Conservation (phyloP, 2,329 filamentous ascomycete genomes). For the Hypoxylon sp. region DNA sequence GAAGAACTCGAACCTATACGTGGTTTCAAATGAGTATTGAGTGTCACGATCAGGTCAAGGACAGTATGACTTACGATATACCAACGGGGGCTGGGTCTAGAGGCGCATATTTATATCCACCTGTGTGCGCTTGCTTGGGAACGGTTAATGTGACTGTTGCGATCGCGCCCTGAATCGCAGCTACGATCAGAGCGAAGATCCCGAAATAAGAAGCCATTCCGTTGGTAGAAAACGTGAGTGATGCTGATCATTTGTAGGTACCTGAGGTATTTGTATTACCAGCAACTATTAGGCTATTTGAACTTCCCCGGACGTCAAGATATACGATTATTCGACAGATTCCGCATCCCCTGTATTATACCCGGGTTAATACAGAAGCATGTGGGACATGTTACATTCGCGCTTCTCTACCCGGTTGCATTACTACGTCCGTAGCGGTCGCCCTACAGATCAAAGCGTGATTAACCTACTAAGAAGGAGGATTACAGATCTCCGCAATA, state of each 20-base stretch:
- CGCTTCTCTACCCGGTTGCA: constrained; percentile 10
- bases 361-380: constrained; percentile 17
- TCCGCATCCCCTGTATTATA: constrained; percentile 10
- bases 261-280: constrained; percentile 8
- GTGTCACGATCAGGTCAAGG: neutral
- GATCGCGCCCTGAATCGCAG: constrained; percentile 27
- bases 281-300: constrained; percentile 32
- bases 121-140: constrained; percentile 47
- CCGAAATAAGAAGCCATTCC: constrained; percentile 20
- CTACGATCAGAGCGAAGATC: constrained; percentile 23
- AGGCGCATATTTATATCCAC: constrained; percentile 49
- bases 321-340: neutral
- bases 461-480: too few relatives aligned
- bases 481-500: too few relatives aligned
- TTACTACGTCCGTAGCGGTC: too few relatives aligned
- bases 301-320: neutral
- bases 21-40: constrained; percentile 20
- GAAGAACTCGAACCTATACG: constrained; percentile 65
- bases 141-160: constrained; percentile 53
- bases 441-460: too few relatives aligned
- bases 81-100: constrained; percentile 59
- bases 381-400: constrained; percentile 21
- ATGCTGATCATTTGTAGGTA: constrained; percentile 20
- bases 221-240: constrained; percentile 5
- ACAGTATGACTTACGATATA: constrained; percentile 55